Base-by-base conservation (phyloP, 768 basidiomycete species). In the Suillus luteus region DNA sequence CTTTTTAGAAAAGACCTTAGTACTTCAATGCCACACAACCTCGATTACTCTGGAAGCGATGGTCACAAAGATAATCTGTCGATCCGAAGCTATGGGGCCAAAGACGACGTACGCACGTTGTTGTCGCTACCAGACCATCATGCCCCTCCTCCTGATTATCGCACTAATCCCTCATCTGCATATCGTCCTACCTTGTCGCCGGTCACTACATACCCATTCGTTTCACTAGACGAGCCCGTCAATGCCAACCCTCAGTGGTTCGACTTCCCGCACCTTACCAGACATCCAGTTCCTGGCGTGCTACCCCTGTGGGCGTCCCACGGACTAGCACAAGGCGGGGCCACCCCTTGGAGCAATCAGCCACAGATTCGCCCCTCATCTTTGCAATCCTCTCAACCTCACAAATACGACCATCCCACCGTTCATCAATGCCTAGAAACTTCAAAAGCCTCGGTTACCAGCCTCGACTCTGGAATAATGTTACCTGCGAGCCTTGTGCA, bases 191-290 rank as follows among this genome's bases (percentile, higher is more conserved):
- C 40, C 38, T 64, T 63, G 10, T 52, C 66, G 17, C 49, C 67
- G 27, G 60, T 65, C n/a, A 60, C 61, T 22, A 59, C 65, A n/a
- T 64, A 69, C 57, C 31, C 48, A 38, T 66, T 65, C 40, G 57
- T 63, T 17, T 8, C 69, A 55, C 67, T 58, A 17, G n/a, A 59
- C 8, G 66, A 68, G 27, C 62, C 67, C 8, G 59, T 67, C 15
- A 63, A 63, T 10, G 38, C 33, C 19, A 64, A 62, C 40, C 66
- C 69, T 51, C 68, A 72, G 43, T 76, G 70, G 15, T 74, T 70
- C 19, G 74, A 75, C 35, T 61, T 69, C 43, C 44, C 74, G 35
- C 73, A 75, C 38, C 60, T 62, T 24, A 75, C 75, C 5, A 71
- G 64, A 62, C 71, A 65, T 55, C 69, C 75, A 40, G 67, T 71